Evolutionary conservation across 805 yeast species (phyloP).

Genomic region (Jamesozyma jinghongensis): DNA sequence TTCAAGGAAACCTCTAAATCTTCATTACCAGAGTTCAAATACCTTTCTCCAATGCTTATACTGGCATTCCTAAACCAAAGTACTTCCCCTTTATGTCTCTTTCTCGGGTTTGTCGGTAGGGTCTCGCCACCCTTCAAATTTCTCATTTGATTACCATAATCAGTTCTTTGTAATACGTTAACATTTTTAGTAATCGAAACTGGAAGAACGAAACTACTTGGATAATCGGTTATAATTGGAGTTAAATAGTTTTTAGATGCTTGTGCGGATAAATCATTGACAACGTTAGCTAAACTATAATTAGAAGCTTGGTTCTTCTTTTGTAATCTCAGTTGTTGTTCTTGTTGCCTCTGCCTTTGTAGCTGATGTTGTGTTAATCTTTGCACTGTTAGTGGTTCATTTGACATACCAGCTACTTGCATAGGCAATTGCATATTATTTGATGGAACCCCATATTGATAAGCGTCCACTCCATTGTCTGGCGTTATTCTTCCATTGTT

Average conservation of each 20-base stretch:
- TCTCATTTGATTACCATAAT: constrained; percentile 14
- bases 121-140: constrained; percentile 9
- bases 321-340: constrained; percentile 15
- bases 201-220: constrained; percentile 25
- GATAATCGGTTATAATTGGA: constrained; percentile 22
- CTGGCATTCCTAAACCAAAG: constrained; percentile 70
- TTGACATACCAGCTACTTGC: neutral
- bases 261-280: constrained; percentile 22
- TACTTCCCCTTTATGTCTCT: constrained; percentile 33
- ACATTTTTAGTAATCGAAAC: constrained; percentile 30
- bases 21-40: constrained; percentile 24
- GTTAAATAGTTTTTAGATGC: constrained; percentile 18
- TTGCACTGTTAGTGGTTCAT: constrained; percentile 15
- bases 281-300: constrained; percentile 19
- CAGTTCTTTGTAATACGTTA: constrained; percentile 30
- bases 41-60: constrained; percentile 36
- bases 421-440: neutral
- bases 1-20: constrained; percentile 5
- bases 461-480: neutral
- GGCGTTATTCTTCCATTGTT: neutral
- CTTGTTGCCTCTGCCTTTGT: constrained; percentile 18
- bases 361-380: constrained; percentile 20
- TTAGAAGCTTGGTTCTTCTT: constrained; percentile 15
- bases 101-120: constrained; percentile 14
- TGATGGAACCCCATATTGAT: neutral